Percentiles rank a stretch among this genome's conserved stretches.
Evolutionary conservation across 148 eudicot species (phyloP).

Genomic region (Cornus florida): DNA sequence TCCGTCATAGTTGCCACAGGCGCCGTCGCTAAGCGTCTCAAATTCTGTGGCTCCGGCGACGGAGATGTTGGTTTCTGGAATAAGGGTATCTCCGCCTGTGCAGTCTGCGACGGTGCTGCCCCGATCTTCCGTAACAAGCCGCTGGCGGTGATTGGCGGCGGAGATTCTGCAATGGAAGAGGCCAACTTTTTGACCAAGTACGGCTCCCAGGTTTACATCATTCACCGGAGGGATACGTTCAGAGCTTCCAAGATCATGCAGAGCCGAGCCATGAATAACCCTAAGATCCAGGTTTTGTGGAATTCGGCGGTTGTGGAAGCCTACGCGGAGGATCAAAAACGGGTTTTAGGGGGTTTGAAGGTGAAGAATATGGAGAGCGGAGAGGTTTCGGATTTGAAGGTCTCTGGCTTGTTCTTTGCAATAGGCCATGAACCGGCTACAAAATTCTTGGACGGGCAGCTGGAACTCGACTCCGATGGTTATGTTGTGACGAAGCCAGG

Average conservation of each 20-base stretch:
- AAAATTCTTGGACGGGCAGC: constrained; percentile 74
- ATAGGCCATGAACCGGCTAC: constrained; percentile 95
- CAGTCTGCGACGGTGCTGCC: constrained; percentile 70
- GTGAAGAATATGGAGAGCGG: constrained; percentile 66
- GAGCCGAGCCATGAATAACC: constrained; percentile 54
- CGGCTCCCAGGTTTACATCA: constrained; percentile 71
- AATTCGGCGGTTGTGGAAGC: constrained; percentile 75
- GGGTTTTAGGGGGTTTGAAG: constrained; percentile 64
- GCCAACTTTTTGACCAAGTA: constrained; percentile 56
- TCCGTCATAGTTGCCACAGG: constrained; percentile 78
- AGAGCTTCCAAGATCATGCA: constrained; percentile 96
- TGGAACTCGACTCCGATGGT: constrained; percentile 74
- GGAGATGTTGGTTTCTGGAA: constrained; percentile 60
- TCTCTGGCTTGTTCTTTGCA: constrained; percentile 77
- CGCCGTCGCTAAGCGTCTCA: constrained; percentile 66
- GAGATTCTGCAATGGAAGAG: constrained; percentile 75
- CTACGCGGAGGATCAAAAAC: constrained; percentile 44
- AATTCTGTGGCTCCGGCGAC: constrained; percentile 52
- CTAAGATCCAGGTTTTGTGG: constrained; percentile 81
- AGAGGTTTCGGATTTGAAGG: constrained; percentile 60
- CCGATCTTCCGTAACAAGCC: constrained; percentile 55
- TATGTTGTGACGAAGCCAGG: constrained; percentile 78
- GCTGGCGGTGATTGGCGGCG: constrained; percentile 65
- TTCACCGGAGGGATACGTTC: constrained; percentile 68
- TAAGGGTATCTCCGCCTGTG: constrained; percentile 62